phyloP scores from a whole-genome alignment of 202 grass and related monocot genomes.

The Cymbopogon flexuosus region DNA sequence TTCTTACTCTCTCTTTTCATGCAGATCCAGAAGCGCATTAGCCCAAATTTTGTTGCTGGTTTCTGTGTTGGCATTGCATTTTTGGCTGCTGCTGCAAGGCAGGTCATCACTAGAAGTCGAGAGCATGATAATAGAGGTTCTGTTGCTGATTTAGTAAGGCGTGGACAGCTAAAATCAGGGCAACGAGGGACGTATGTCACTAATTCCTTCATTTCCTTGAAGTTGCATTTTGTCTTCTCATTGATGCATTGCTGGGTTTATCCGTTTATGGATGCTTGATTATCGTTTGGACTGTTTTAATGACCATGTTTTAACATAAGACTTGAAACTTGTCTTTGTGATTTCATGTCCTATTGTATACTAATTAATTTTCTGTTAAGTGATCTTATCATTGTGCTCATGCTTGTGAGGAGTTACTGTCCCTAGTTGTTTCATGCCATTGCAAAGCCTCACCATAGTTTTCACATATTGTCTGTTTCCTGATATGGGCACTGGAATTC shows the following conservation, averaged over 20 bases:
- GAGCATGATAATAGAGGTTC: slow-evolving; percentile 59
- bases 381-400: neutral
- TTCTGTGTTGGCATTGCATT: slow-evolving; percentile 59
- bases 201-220: slow-evolving; percentile 7
- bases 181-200: slow-evolving; percentile 69
- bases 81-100: slow-evolving; percentile 53
- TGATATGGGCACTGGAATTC: neutral
- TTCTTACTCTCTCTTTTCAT: slow-evolving; percentile 21
- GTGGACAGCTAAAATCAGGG: slow-evolving; percentile 86
- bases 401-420: neutral
- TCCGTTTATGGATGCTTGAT: neutral
- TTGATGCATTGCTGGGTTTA: neutral
- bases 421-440: slow-evolving; percentile 11
- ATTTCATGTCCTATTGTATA: neutral
- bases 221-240: slow-evolving; percentile 18
- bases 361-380: neutral
- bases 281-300: neutral
- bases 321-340: neutral
- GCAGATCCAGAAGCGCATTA: slow-evolving; percentile 49
- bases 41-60: slow-evolving; percentile 45
- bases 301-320: neutral
- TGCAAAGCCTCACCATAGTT: slow-evolving; percentile 4
- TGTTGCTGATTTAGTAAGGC: slow-evolving; percentile 85
- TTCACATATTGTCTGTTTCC: neutral
- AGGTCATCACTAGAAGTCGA: slow-evolving; percentile 46